phyloP scores from a whole-genome alignment of 2,329 filamentous ascomycete species.

The Cytospora leucostoma region DNA sequence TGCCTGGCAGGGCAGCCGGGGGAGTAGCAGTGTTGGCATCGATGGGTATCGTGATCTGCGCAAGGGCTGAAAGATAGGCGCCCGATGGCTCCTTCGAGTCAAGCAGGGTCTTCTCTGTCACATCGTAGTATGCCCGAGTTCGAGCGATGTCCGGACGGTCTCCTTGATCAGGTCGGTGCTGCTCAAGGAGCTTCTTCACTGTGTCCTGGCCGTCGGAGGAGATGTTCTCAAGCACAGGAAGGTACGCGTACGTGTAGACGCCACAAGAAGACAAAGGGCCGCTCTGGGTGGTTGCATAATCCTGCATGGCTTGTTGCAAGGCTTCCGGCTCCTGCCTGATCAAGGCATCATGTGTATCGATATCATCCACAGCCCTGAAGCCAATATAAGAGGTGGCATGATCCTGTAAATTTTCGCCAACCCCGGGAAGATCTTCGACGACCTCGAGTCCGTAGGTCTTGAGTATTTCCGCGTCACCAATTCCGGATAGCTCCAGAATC shows the following conservation, averaged over 20 bases:
- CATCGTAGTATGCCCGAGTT: not conserved
- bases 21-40: conserved; percentile 30
- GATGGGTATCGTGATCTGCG: conserved; percentile 31
- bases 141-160: not conserved
- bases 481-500: conserved; percentile 38
- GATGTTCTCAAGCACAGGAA: conserved; percentile 5
- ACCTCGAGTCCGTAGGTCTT: conserved; percentile 32
- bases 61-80: conserved; percentile 28
- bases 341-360: conserved; percentile 8
- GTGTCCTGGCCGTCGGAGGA: not conserved
- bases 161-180: not conserved
- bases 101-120: conserved; percentile 5
- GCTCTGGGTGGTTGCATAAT: conserved; percentile 34
- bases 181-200: conserved; percentile 8
- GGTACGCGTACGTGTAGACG: conserved; percentile 14
- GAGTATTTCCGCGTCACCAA: conserved; percentile 35
- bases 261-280: conserved; percentile 34
- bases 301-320: conserved; percentile 28
- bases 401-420: conserved; percentile 38
- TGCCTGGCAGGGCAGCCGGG: conserved; percentile 37
- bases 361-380: conserved; percentile 2
- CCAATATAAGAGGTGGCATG: conserved; percentile 20
- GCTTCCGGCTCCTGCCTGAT: conserved; percentile 23
- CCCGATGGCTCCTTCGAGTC: conserved; percentile 12
- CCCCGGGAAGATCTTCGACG: conserved; percentile 36